These are phyloP conservation scores for Ambrosiella beaveri DNA, from an alignment of 2,329 filamentous ascomycete species.

Conservation along the genomic window DNA sequence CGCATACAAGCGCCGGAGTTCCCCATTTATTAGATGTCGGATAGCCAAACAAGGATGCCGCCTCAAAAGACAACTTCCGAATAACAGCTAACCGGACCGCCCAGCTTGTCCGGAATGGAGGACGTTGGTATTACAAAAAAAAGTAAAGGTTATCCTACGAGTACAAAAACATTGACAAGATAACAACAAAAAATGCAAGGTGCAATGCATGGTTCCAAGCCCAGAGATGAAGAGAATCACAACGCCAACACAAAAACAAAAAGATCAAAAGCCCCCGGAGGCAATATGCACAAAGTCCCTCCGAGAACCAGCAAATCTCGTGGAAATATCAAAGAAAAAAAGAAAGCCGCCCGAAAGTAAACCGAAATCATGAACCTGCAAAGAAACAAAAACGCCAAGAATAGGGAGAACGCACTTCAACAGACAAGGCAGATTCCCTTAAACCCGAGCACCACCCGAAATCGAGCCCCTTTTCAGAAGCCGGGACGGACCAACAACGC, in stretches of 20 bases:
- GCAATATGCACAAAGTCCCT: neutral
- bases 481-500: neutral
- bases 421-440: neutral
- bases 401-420: too few relatives aligned
- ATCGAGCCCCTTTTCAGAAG: neutral
- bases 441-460: neutral
- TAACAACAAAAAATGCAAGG: neutral
- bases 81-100: too few relatives aligned
- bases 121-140: constrained; percentile 11
- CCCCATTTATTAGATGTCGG: neutral
- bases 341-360: too few relatives aligned
- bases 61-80: too few relatives aligned
- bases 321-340: too few relatives aligned
- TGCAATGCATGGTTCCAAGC: neutral
- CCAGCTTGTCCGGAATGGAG: neutral
- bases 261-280: neutral
- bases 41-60: neutral
- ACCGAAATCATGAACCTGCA: too few relatives aligned
- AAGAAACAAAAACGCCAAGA: too few relatives aligned
- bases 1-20: too few relatives aligned
- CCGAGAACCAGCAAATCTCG: too few relatives aligned
- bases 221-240: neutral
- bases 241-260: neutral
- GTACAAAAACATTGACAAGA: neutral
- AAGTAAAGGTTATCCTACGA: constrained; percentile 7